Conservation (phyloP, 352 stramenopile species). For the Globisporangium irregulare region DNA sequence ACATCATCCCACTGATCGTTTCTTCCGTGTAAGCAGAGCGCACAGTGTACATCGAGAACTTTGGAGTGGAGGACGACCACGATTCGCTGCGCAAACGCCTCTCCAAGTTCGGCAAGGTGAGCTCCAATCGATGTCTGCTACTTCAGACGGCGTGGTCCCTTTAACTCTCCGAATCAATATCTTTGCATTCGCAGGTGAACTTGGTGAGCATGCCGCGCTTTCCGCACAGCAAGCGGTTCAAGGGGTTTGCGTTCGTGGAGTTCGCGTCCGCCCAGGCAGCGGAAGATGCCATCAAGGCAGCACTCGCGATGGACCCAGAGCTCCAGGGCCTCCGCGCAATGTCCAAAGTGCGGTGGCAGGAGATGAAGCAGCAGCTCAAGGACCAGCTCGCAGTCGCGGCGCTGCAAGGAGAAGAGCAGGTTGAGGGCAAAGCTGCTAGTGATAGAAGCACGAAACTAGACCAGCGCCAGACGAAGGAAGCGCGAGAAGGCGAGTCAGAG, state of each 20-base stretch:
- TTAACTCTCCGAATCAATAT: not conserved
- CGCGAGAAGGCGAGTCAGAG: not conserved
- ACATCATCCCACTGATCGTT: not conserved
- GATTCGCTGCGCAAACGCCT: conserved; percentile 61
- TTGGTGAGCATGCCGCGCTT: conserved; percentile 78
- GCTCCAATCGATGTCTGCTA: not conserved
- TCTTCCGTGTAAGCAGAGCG: conserved; percentile 27
- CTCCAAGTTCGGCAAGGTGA: conserved; percentile 58
- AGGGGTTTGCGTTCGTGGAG: conserved; percentile 84
- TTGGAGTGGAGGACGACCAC: conserved; percentile 53
- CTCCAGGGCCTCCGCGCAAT: conserved; percentile 49
- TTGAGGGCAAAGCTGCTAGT: not conserved
- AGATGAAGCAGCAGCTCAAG: conserved; percentile 70
- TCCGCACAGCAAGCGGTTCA: conserved; percentile 60
- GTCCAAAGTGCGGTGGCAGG: conserved; percentile 52
- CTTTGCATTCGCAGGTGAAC: conserved; percentile 31
- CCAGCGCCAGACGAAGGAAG: not conserved
- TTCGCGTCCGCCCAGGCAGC: conserved; percentile 42
- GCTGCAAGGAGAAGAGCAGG: not conserved
- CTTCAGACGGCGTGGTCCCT: not conserved
- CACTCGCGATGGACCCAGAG: conserved; percentile 17
- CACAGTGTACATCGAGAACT: conserved; percentile 80
- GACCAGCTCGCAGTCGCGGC: conserved; percentile 23
- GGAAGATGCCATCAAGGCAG: conserved; percentile 23
- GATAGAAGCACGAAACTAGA: not conserved